Evolutionary conservation across 306 rosid species (phyloP).

Genomic region (Rosa lucieae): DNA sequence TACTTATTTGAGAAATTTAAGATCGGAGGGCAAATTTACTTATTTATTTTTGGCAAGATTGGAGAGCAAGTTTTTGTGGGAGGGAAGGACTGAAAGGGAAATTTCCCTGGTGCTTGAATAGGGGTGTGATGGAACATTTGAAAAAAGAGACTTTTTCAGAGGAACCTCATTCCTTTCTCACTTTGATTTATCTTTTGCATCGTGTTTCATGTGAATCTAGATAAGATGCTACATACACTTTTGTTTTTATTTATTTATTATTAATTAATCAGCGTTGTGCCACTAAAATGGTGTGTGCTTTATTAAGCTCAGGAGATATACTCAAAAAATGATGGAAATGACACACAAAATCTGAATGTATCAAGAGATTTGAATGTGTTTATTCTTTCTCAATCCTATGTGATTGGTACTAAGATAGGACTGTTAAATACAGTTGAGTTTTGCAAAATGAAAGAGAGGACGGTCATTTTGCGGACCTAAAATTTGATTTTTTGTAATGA

Average conservation of each 20-base stretch:
- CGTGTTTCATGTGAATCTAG: slow-evolving; percentile 1
- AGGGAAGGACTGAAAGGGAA: background rate
- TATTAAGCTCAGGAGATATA: too few relatives aligned
- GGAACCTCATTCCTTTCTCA: background rate
- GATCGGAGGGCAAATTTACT: background rate
- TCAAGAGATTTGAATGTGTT: too few relatives aligned
- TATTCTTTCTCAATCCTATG: too few relatives aligned
- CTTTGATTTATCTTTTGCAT: background rate
- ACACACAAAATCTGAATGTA: too few relatives aligned
- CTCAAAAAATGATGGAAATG: too few relatives aligned
- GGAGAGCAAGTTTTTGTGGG: background rate
- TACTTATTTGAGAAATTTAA: background rate
- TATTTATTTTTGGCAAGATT: too few relatives aligned
- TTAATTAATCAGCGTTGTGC: background rate
- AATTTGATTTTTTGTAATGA: too few relatives aligned
- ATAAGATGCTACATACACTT: background rate
- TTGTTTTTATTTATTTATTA: background rate
- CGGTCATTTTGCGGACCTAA: too few relatives aligned
- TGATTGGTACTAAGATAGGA: too few relatives aligned
- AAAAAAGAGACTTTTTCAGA: slow-evolving; percentile 27
- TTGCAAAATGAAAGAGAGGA: too few relatives aligned
- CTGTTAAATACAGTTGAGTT: too few relatives aligned
- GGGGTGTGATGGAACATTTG: background rate
- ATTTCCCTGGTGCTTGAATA: background rate
- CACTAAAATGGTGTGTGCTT: too few relatives aligned